A percentile compares a stretch with the other conserved stretches of the same genome.
phyloP scores from a whole-genome alignment of 2,329 filamentous ascomycete species.

The Cladorrhinum sp. region DNA sequence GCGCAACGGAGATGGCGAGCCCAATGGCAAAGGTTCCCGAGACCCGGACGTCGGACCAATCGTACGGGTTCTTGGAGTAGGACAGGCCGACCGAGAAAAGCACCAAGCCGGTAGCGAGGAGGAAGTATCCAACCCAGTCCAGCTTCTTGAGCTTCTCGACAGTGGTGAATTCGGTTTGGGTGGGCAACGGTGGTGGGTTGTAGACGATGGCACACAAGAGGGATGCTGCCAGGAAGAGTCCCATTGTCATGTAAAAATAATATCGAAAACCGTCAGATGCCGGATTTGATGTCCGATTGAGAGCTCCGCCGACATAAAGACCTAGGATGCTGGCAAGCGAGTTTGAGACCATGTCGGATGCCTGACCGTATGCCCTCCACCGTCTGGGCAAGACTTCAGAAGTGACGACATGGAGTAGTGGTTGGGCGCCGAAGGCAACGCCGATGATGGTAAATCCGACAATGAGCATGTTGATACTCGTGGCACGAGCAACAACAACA shows the following conservation, averaged over 20 bases:
- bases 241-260: constrained; percentile 37
- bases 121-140: constrained; percentile 39
- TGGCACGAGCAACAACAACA: constrained; percentile 37
- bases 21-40: constrained; percentile 37
- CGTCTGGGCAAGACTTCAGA: constrained; percentile 40
- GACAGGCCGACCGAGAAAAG: constrained; percentile 40
- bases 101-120: constrained; percentile 35
- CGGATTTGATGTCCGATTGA: constrained; percentile 32
- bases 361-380: constrained; percentile 37
- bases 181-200: constrained; percentile 31
- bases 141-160: constrained; percentile 35
- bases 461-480: constrained; percentile 36
- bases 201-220: constrained; percentile 33
- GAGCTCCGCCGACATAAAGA: constrained; percentile 35
- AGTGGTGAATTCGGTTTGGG: constrained; percentile 29
- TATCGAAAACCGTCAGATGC: constrained; percentile 33
- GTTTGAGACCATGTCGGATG: constrained; percentile 32
- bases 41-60: constrained; percentile 37
- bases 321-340: constrained; percentile 32
- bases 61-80: constrained; percentile 39
- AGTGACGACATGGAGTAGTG: constrained; percentile 38
- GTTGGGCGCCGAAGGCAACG: constrained; percentile 37
- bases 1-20: constrained; percentile 26
- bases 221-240: constrained; percentile 29
- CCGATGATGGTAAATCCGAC: constrained; percentile 37